Percentiles rank a stretch among this genome's conserved stretches.
phyloP scores from a whole-genome alignment of 2,329 filamentous ascomycete genomes.

The Scolecobasidium constrictum region DNA sequence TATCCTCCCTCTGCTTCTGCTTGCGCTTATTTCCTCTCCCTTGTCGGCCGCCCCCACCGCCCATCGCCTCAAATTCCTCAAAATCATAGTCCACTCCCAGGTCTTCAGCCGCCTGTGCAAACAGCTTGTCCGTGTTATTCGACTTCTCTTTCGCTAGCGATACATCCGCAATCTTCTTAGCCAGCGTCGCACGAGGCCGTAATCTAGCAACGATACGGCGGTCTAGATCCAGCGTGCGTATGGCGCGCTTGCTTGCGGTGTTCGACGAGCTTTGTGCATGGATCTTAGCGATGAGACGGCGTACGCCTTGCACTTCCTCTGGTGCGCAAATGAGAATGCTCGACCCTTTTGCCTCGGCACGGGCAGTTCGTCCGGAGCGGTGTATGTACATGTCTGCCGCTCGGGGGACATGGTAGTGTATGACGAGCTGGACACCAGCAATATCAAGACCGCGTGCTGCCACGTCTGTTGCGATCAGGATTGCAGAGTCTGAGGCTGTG shows the following conservation, averaged over 20 bases:
- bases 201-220: conserved; percentile 65
- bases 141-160: conserved; percentile 79
- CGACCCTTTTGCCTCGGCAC: conserved; percentile 64
- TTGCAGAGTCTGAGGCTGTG: conserved; percentile 50
- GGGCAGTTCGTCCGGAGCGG: conserved; percentile 85
- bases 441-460: conserved; percentile 92
- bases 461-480: conserved; percentile 87
- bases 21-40: conserved; percentile 60
- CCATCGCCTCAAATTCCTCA: conserved; percentile 61
- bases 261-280: conserved; percentile 46
- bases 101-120: conserved; percentile 77
- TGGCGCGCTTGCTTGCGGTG: conserved; percentile 37
- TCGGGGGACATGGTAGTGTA: conserved; percentile 93
- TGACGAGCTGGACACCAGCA: conserved; percentile 72
- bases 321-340: conserved; percentile 85
- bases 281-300: conserved; percentile 77
- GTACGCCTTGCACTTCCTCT: conserved; percentile 78
- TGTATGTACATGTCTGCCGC: conserved; percentile 92
- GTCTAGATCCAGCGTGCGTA: conserved; percentile 75
- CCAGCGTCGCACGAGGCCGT: conserved; percentile 64
- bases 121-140: conserved; percentile 72
- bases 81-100: conserved; percentile 89
- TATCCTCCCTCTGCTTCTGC: conserved; percentile 62
- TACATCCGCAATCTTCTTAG: conserved; percentile 81
- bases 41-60: conserved; percentile 43